Base-by-base conservation (phyloP, 768 basidiomycete genomes). In the Mycena capillaripes region DNA sequence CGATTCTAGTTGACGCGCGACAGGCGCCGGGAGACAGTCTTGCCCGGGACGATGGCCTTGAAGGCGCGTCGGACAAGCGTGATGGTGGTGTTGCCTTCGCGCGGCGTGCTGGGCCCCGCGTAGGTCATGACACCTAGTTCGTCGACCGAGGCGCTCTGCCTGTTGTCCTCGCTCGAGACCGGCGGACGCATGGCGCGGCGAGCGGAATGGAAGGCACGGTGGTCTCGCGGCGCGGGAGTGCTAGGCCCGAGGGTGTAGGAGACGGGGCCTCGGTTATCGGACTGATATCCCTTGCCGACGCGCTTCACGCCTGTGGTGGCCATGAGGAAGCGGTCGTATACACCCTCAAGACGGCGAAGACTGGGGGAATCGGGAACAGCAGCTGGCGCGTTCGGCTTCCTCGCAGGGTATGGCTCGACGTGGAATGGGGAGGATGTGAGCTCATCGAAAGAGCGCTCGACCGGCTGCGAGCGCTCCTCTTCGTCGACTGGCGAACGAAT, bases 261-360 rank as follows among this genome's bases (percentile, higher is more conserved):
- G 46, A 86, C 77, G 4, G 89, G 85, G 27, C 84, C 87, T 62
- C 82, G 65, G 72, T 88, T 89, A 62, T 93, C 89, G 2, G 93
- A 95, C 80, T 95, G 93, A 76, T 95, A 95, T 9, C 95, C 94
- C 76, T 89, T 91, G 4, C 95, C 95, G 10, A 93, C 82, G 32
- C 94, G 92, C 77, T 91, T 95, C 46, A 96, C 94, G 30, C 92
- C 92, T 2, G 91, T 89, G 1, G 93, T 93, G 14, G 93, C 91
- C 92, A 95, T 93, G 32, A 95, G 84, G 84, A 95, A 92, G 48
- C 92, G 89, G 75, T 96, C 95, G 71, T 95, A 96, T 21, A 93
- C 92, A 66, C 89, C 89, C 82, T 95, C 94, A 30, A 93, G 77
- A 55, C 87, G 89, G 48, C 87, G 90, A 69, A 84, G 88, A 66